A percentile compares a stretch with the other conserved stretches of the same genome.
These are phyloP conservation scores for Lodderomyces orthopsilosis DNA, from an alignment of 1,139 yeast species.

Conservation along the genomic window DNA sequence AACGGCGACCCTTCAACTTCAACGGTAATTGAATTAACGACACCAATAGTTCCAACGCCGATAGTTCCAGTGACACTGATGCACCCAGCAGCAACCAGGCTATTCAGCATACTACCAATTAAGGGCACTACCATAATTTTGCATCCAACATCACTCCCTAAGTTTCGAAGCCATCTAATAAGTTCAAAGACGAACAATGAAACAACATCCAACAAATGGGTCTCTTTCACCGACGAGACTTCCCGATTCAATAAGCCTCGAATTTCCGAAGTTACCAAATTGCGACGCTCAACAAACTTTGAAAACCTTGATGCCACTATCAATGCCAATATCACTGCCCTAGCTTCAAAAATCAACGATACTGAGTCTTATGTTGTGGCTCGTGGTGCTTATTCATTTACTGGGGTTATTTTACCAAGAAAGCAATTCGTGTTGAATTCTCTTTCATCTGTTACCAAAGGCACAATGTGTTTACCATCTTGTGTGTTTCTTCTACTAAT, in stretches of 20 bases:
- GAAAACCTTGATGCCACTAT: neutral
- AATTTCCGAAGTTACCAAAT: neutral
- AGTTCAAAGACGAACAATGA: neutral
- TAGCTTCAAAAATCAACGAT: neutral
- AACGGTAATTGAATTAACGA: conserved; percentile 4
- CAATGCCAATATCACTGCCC: neutral
- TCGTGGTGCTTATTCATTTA: conserved; percentile 6
- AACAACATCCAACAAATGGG: neutral
- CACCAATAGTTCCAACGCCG: neutral
- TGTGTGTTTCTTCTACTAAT: neutral
- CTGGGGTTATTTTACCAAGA: conserved; percentile 13
- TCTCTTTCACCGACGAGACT: neutral
- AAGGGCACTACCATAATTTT: conserved; percentile 6
- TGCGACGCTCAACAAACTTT: neutral
- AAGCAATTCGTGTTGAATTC: conserved; percentile 2
- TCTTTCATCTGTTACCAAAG: neutral
- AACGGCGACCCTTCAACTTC: neutral
- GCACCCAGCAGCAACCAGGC: neutral
- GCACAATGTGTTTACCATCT: neutral
- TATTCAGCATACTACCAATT: conserved; percentile 7
- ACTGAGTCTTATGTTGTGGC: neutral
- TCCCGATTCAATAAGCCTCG: neutral
- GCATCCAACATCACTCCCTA: conserved; percentile 1
- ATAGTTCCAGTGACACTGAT: too few species aligned
- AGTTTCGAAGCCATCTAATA: neutral